Evolutionary conservation across 805 yeast genomes (phyloP), one percentile per base, ranked within the genome.

Genomic region (Starmerella vitae): DNA sequence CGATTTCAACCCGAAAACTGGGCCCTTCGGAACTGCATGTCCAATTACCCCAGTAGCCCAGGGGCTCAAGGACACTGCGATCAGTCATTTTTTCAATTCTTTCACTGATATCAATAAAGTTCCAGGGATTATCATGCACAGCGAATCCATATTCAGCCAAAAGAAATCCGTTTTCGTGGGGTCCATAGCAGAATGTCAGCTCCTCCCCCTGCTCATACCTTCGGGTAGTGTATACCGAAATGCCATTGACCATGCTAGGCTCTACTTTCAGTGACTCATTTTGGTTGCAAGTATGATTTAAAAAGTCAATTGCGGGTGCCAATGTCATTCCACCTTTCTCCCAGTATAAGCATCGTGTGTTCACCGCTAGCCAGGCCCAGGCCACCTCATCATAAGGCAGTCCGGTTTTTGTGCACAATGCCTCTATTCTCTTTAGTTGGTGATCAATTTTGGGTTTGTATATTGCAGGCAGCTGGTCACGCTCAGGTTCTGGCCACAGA

Each of bases 281-380:
- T 14, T 43, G 46, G 4, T 67, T 66, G 10, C 52, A 42, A 17
- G 46, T 42, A 44, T 88, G 97, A 59, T 88, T 91, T 37, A 88
- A 62, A 55, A 82, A 80, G 61, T 88, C 98, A 19, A 86, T 85
- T 46, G 65, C 77, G 0, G 98, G 98, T 0, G 88, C 96, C 72
- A 88, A 62, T 2, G 97, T 83, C 62, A 88, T 76, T 34, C 69
- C 65, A 1, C 80, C 76, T 2, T 82, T 59, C 3, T 70, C 67
- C 76, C 78, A 76, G 56, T 84, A 86, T 5, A 88, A 63, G 56
- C 97, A 88, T 60, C 98, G 76, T 2, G 96, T 78, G 55, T 91
- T 88, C 41, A 86, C 81, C 51, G 88, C 76, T 51, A 81, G 66
- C 93, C 94, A 88, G 0, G 80, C 72, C 72, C 83, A 74, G 9